Conservation (phyloP, 371 early-diverging fungal species). For the Chytridium lagenaria region DNA sequence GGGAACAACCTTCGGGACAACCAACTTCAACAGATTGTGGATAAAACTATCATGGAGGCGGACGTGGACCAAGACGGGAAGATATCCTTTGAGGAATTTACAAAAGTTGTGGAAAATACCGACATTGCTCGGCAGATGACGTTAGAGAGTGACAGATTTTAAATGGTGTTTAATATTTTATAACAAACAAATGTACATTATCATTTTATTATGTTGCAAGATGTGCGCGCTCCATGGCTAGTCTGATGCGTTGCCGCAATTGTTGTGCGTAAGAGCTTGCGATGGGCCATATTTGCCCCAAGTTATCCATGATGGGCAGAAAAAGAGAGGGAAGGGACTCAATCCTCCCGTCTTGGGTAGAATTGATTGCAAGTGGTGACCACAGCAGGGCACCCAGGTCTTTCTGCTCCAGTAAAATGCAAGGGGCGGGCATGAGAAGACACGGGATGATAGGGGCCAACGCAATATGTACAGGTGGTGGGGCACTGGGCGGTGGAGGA, state of each 20-base stretch:
- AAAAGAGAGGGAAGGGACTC: constrained; percentile 9
- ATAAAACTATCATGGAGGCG: constrained; percentile 98
- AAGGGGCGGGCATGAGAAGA: constrained; percentile 17
- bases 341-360: not conserved
- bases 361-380: not conserved
- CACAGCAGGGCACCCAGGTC: not conserved
- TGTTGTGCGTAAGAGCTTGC: not conserved
- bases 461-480: not conserved
- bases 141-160: constrained; percentile 60
- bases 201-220: not conserved
- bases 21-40: constrained; percentile 98
- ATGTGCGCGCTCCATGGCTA: not conserved
- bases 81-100: constrained; percentile 95
- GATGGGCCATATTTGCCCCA: constrained; percentile 13
- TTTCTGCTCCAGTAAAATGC: constrained; percentile 4
- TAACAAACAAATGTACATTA: not conserved
- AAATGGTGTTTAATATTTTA: too few species aligned
- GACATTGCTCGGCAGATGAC: constrained; percentile 96
- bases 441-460: constrained; percentile 11
- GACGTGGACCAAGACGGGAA: constrained; percentile 94
- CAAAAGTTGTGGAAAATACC: constrained; percentile 87
- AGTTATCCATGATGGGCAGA: constrained; percentile 14
- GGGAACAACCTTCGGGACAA: constrained; percentile 92
- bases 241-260: not conserved
- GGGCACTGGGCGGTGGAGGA: constrained; percentile 7